Base-by-base conservation (phyloP, 2,329 filamentous ascomycete genomes). In the Fusarium sulawesiense region DNA sequence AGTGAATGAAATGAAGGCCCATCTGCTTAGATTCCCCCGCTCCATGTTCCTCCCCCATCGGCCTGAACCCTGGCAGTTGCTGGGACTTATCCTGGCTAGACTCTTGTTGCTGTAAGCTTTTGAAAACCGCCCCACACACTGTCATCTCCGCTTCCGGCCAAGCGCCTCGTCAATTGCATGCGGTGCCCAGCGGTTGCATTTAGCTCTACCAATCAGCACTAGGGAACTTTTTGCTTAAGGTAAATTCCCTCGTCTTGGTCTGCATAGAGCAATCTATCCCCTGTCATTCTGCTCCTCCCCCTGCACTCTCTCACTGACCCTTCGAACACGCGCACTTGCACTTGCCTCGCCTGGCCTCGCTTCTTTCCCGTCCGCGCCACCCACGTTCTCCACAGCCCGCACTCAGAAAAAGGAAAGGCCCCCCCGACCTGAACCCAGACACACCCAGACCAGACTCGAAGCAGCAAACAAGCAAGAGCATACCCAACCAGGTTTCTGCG, bases 401-500 rank as follows among this genome's bases (percentile, higher is more conserved):
- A 72, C 72, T 66, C 68, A 71, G 68, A 71, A 71, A 71, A 71
- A 71, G 67, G 67, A 70, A 71, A 71, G 67, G 42, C 44, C 67
- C 66, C 67, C 67, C 67, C 67, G 67, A 72, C 64, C 60, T 62
- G 68, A 70, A 70, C 64, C 65, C 64, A 69, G 68, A 68, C 53
- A 68, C 68, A 72, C 60, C 67, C 70, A 72, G 71, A 78, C 78
- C 78, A 79, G 77, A 76, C 78, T 80, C 76, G 67, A 80, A 80
- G 74, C 76, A 80, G 78, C 73, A 78, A 76, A 77, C 68, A 71
- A 65, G 68, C 64, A 71, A 71, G 67, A 76, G 72, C 69, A 72
- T 73, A 76, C 82, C 84, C 83, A 85, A 85, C 85, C 84, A 84
- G 83, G 83, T 84, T 84, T 85, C 83, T 83, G 84, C 84, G 80